These are phyloP conservation scores for Russula lepida DNA, from an alignment of 768 basidiomycete species.

Conservation along the genomic window DNA sequence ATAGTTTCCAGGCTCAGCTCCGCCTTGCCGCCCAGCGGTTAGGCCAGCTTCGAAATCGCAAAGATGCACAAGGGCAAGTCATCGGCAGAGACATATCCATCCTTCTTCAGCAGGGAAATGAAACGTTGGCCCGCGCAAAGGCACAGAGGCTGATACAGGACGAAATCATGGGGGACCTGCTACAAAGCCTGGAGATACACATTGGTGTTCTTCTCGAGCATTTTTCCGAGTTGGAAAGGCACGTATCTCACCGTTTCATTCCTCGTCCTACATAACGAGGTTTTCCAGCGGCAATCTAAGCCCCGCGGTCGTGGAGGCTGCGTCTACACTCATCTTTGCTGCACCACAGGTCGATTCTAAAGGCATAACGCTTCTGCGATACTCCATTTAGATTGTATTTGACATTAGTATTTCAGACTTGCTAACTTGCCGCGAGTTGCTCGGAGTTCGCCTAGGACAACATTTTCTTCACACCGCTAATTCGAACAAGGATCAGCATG, in stretches of 20 bases:
- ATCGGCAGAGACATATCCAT: conserved; percentile 62
- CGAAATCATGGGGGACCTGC: conserved; percentile 50
- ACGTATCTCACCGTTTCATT: conserved; percentile 15
- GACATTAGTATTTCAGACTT: conserved; percentile 40
- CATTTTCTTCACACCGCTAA: conserved; percentile 49
- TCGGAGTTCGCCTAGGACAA: conserved; percentile 48
- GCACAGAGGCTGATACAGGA: conserved; percentile 59
- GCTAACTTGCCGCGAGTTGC: conserved; percentile 41
- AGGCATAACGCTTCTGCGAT: conserved; percentile 34
- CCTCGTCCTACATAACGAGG: background rate
- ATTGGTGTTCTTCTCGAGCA: conserved; percentile 54
- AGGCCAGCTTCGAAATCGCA: conserved; percentile 61
- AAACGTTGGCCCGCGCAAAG: conserved; percentile 61
- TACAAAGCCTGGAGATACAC: conserved; percentile 59
- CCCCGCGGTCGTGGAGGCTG: conserved; percentile 53
- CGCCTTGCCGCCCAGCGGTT: conserved; percentile 55
- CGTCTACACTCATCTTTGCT: conserved; percentile 58
- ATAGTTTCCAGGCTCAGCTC: conserved; percentile 45
- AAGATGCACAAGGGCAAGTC: conserved; percentile 55
- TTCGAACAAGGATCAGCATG: conserved; percentile 43
- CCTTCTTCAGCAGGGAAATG: conserved; percentile 50
- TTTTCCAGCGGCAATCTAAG: conserved; percentile 35
- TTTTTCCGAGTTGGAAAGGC: conserved; percentile 50
- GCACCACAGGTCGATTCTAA: conserved; percentile 47
- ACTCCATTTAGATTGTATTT: background rate